A percentile compares a stretch with the other conserved stretches of the same genome.
Conservation (phyloP, 163 green algal genomes). For the Volvox carteri region DNA sequence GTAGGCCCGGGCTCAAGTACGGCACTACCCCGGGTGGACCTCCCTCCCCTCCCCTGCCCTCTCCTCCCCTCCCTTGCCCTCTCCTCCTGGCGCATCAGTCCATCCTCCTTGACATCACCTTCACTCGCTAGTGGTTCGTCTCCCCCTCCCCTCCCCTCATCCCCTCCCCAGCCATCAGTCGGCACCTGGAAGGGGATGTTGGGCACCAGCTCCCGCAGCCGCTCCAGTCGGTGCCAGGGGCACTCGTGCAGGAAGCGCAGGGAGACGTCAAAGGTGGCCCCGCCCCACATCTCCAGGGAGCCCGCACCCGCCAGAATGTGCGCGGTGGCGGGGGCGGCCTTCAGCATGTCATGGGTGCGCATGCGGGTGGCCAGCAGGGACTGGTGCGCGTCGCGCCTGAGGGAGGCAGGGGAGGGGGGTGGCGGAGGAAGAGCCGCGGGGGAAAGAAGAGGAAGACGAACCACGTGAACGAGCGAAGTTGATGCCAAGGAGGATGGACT, state of each 20-base stretch:
- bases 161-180: too few species aligned
- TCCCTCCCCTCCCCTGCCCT: neutral
- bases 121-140: too few species aligned
- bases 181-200: slow-evolving; percentile 96
- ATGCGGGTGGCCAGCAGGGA: slow-evolving; percentile 94
- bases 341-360: slow-evolving; percentile 93
- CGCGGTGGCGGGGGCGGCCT: slow-evolving; percentile 57
- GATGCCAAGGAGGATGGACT: too few species aligned
- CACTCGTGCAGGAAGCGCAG: slow-evolving; percentile 95
- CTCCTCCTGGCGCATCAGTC: too few species aligned
- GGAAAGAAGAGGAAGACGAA: neutral
- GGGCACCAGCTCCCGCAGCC: slow-evolving; percentile 88
- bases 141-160: too few species aligned
- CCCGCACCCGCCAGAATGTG: slow-evolving; percentile 69
- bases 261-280: slow-evolving; percentile 95
- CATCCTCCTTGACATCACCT: too few species aligned
- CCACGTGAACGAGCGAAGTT: too few species aligned
- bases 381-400: slow-evolving; percentile 95
- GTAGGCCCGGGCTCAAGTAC: too few species aligned
- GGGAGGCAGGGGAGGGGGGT: neutral
- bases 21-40: too few species aligned
- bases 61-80: neutral
- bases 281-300: slow-evolving; percentile 95
- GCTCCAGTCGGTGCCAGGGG: slow-evolving; percentile 92
- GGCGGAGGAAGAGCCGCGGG: neutral